Evolutionary conservation across 768 basidiomycete species (phyloP).

Genomic region (Rhizopogon rudus): DNA sequence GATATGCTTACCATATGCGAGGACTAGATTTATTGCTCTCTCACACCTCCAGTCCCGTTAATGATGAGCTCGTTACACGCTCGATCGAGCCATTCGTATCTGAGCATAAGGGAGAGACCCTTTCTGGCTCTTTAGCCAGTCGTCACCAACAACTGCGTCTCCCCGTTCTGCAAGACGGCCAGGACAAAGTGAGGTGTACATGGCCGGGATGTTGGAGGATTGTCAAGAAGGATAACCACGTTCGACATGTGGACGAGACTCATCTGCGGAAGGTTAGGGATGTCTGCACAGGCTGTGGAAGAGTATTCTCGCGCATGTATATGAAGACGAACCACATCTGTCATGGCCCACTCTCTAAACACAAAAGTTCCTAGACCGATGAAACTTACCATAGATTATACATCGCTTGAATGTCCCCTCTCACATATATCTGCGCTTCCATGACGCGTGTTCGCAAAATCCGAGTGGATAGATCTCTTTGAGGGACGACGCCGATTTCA

Average conservation of each 20-base stretch:
- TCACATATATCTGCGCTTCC: no score
- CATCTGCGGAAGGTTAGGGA: neutral
- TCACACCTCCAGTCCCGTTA: neutral
- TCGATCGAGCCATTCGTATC: neutral
- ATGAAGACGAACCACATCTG: neutral
- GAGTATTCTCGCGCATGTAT: neutral
- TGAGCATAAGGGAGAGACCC: neutral
- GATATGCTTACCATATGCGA: neutral
- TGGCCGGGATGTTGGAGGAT: neutral
- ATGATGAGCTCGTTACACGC: neutral
- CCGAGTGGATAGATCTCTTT: no score
- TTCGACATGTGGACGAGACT: neutral
- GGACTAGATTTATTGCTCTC: neutral
- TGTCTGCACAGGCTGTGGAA: neutral
- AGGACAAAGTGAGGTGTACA: neutral
- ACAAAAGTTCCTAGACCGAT: neutral
- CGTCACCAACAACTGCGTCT: neutral
- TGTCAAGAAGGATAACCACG: neutral
- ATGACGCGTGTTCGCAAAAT: no score
- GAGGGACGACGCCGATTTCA: no score
- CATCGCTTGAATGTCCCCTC: neutral
- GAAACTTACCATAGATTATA: slow-evolving; percentile 7
- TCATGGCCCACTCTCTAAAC: neutral
- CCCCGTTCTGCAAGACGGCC: neutral
- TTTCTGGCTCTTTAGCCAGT: neutral